Conservation (phyloP, 768 basidiomycete species). For the Mrakia blollopis region DNA sequence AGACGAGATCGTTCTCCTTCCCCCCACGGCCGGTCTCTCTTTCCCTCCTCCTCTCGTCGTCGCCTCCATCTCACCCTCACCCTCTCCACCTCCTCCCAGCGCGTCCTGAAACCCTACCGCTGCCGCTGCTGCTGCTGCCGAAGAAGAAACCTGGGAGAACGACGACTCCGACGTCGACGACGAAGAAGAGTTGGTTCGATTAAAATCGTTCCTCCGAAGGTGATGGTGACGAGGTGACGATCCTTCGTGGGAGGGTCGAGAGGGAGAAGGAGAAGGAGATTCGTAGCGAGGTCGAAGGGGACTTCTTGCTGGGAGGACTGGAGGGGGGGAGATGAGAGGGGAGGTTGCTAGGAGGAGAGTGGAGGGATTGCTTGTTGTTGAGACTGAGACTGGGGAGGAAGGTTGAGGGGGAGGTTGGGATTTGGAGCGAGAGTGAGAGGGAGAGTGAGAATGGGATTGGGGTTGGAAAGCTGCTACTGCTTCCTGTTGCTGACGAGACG, state of each 20-base stretch:
- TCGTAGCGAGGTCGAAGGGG: conserved; percentile 19
- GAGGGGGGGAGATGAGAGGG: not conserved
- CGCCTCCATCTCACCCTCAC: not conserved
- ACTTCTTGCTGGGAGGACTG: conserved; percentile 16
- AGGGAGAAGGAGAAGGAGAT: conserved; percentile 4
- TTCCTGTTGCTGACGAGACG: not conserved
- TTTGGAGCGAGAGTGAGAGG: not conserved
- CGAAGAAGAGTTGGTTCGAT: not conserved
- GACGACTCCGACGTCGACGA: no score
- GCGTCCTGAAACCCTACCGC: conserved; percentile 9
- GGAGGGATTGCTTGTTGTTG: not conserved
- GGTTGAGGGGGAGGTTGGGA: not conserved
- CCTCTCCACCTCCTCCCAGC: not conserved
- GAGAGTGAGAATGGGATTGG: not conserved
- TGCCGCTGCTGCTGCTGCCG: no score
- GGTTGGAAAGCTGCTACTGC: not conserved
- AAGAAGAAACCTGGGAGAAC: conserved; percentile 2
- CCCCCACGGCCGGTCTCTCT: not conserved
- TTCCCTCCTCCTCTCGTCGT: not conserved
- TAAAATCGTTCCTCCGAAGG: not conserved
- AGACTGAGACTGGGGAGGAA: not conserved
- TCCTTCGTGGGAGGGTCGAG: no score
- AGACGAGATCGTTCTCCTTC: not conserved
- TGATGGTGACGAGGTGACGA: no score
- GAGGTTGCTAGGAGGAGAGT: not conserved